phyloP scores from a whole-genome alignment of 495 filamentous ascomycete genomes.

The Xylaria cubensis region DNA sequence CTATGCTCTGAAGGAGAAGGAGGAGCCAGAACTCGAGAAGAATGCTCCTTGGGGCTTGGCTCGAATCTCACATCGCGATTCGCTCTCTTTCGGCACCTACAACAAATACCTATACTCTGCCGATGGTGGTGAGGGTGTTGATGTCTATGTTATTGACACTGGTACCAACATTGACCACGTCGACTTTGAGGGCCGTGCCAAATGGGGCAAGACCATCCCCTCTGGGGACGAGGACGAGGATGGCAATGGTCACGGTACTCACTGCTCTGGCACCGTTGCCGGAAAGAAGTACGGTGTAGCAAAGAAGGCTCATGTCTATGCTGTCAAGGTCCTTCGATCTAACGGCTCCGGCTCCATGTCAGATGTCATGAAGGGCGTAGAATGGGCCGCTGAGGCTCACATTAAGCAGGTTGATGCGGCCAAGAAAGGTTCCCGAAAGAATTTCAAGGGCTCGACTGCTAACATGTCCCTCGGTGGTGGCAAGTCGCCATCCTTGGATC shows the following conservation, averaged over 20 bases:
- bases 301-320: slow-evolving; percentile 96
- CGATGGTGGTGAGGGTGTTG: slow-evolving; percentile 95
- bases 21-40: slow-evolving; percentile 71
- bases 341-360: slow-evolving; percentile 99
- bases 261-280: slow-evolving; percentile 97
- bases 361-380: slow-evolving; percentile 97
- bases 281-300: slow-evolving; percentile 99
- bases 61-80: slow-evolving; percentile 92
- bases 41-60: slow-evolving; percentile 97
- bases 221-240: slow-evolving; percentile 81
- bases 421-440: slow-evolving; percentile 85
- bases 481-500: slow-evolving; percentile 87
- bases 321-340: slow-evolving; percentile 96
- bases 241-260: slow-evolving; percentile 98
- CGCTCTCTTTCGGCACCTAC: slow-evolving; percentile 86
- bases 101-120: slow-evolving; percentile 96
- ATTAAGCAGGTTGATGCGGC: slow-evolving; percentile 72
- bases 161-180: slow-evolving; percentile 93
- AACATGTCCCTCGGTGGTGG: slow-evolving; percentile 99
- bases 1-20: slow-evolving; percentile 62
- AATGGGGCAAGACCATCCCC: slow-evolving; percentile 97
- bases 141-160: slow-evolving; percentile 98
- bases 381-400: slow-evolving; percentile 88
- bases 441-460: slow-evolving; percentile 97
- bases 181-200: slow-evolving; percentile 94